Evolutionary conservation across 768 basidiomycete genomes (phyloP), one percentile per base, ranked within the genome.

Genomic region (Lactarius trivialis): DNA sequence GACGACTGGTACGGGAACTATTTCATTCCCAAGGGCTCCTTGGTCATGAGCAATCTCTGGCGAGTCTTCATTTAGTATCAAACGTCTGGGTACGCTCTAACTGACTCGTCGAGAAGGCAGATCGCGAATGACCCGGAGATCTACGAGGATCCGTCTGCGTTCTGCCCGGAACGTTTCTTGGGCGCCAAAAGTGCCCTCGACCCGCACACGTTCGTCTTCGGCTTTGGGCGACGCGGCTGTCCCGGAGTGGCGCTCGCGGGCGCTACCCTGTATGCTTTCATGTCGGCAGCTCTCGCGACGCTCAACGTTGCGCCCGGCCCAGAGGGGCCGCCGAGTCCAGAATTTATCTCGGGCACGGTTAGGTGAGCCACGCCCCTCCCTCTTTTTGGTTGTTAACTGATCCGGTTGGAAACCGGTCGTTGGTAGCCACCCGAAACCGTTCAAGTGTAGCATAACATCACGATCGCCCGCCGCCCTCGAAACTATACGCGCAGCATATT

Each of bases 1-100:
- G 70, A 69, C 48, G 70, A 70, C 32, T 39, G 41, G 19, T 68
- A 69, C 49, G 53, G 37, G 1, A 59, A 58, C 3, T 69, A 62
- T 53, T 60, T 64, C 39, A 69, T 70, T n/a, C 70, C 70, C 14
- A 67, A 66, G 21, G 69, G 67, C n/a, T 61, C 61, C 8, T 43
- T 66, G 15, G 58, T 68, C 24, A 41, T 70, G 39, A 33, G 55
- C 17, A 69, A 70, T 48, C 41, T 67, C 14, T 70, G 69, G 69
- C 67, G 24, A 45, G 62, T 48, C 51, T 11, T n/a, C 3, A 9
- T 32, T 19, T 48, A 34, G 37, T 41, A 17, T 30, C 33, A 2
- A 4, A 7, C 37, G 39, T 15, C 19, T 11, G 9, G 21, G 11
- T 34, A n/a, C 34, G 2, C 8, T 55, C 30, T 21, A 5, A 7